A percentile compares a stretch with the other conserved stretches of the same genome.
phyloP scores from a whole-genome alignment of 2,329 filamentous ascomycete genomes.

The Myotisia sp. region DNA sequence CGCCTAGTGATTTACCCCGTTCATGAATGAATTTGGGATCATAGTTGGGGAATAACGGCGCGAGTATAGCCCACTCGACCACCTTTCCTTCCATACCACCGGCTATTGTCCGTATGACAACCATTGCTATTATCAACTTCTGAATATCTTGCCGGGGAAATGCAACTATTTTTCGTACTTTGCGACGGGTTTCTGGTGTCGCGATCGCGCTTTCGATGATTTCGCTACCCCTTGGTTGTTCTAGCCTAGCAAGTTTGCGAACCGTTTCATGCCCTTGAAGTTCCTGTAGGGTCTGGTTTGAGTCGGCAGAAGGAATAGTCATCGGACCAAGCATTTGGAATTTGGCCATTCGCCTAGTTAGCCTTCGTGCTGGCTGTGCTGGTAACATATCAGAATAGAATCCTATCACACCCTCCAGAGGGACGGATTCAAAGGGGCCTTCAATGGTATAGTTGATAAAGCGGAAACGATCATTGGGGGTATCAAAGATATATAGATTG shows the following conservation, averaged over 20 bases:
- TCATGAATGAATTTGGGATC: conserved; percentile 26
- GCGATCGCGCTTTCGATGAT: neutral
- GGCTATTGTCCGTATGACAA: conserved; percentile 31
- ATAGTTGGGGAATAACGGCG: conserved; percentile 27
- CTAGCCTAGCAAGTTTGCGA: conserved; percentile 3
- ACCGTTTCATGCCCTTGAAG: neutral
- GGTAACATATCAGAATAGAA: conserved; percentile 17
- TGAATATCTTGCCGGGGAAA: conserved; percentile 12
- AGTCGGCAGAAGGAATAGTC: too few relatives aligned
- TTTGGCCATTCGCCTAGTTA: conserved; percentile 1
- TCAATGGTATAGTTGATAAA: conserved; percentile 28
- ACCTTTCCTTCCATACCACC: conserved; percentile 30
- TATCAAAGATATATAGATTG: conserved; percentile 19
- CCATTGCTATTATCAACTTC: conserved; percentile 29
- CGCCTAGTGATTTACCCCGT: conserved; percentile 25
- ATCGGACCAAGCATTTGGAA: too few relatives aligned
- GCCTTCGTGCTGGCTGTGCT: neutral
- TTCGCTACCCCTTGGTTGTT: conserved; percentile 3
- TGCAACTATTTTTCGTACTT: neutral
- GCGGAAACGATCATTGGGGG: conserved; percentile 13
- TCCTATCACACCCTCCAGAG: conserved; percentile 21
- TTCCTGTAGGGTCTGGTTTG: too few relatives aligned
- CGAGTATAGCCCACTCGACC: conserved; percentile 34
- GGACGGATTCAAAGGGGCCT: conserved; percentile 19
- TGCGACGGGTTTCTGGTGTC: too few relatives aligned